Conservation (phyloP, 352 stramenopile species). For the Albugo candida region DNA sequence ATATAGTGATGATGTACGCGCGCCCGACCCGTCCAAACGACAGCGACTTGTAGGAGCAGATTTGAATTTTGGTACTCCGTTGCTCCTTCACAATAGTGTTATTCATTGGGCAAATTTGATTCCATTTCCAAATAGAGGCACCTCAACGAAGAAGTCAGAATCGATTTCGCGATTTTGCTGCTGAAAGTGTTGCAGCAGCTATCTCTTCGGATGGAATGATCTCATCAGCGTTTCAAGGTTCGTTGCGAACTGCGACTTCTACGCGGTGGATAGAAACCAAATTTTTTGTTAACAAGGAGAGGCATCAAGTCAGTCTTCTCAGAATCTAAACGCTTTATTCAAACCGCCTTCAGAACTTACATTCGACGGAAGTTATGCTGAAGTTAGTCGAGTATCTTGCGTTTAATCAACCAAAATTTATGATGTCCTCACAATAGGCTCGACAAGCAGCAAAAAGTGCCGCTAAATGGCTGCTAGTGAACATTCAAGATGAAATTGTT, state of each 20-base stretch:
- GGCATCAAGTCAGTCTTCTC: conserved; percentile 2
- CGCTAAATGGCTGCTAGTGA: conserved; percentile 85
- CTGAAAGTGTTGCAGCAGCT: conserved; percentile 59
- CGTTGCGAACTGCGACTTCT: background rate
- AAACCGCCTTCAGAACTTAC: conserved; percentile 54
- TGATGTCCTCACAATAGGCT: conserved; percentile 2
- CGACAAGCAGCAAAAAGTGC: conserved; percentile 55
- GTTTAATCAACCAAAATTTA: background rate
- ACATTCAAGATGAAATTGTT: conserved; percentile 86
- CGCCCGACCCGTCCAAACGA: conserved; percentile 60
- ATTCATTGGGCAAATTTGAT: conserved; percentile 3
- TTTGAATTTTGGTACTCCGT: conserved; percentile 23
- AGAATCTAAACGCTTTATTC: conserved; percentile 51
- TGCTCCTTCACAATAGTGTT: no score
- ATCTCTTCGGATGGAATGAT: conserved; percentile 15
- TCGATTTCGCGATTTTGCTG: conserved; percentile 61
- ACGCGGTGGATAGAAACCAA: background rate
- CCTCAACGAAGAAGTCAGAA: conserved; percentile 38
- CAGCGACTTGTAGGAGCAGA: conserved; percentile 49
- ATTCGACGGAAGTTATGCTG: conserved; percentile 56
- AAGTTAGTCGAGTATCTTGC: conserved; percentile 15
- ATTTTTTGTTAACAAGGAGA: no score
- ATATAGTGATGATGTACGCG: conserved; percentile 32
- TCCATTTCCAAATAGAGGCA: background rate
- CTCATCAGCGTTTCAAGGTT: conserved; percentile 13